Evolutionary conservation across 2,329 filamentous ascomycete genomes (phyloP).

Genomic region (Botryotinia calthae): DNA sequence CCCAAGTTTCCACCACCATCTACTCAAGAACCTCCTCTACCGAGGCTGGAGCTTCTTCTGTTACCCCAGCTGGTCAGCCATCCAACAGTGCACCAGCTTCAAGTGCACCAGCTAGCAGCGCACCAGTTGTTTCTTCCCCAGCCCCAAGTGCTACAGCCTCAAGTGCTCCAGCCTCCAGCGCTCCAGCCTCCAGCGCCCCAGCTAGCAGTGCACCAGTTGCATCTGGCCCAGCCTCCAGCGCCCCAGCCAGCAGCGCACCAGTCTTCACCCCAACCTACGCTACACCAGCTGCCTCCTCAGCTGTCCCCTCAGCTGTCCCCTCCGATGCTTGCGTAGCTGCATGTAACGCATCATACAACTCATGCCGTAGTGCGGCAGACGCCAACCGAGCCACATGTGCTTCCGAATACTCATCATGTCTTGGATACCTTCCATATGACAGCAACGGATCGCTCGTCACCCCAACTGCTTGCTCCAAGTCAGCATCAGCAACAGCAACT

Average conservation of each 20-base stretch:
- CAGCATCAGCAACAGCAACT: not conserved
- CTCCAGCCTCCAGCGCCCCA: not conserved
- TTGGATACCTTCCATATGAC: not conserved
- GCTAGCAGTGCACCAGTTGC: not conserved
- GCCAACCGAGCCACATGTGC: not conserved
- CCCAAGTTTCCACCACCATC: conserved; percentile 11
- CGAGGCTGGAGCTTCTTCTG: not conserved
- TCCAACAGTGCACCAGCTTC: not conserved
- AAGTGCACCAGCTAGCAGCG: not conserved
- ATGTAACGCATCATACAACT: not conserved
- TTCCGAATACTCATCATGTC: not conserved
- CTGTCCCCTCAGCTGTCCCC: too few species aligned
- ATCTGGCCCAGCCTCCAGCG: not conserved
- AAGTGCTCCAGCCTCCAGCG: not conserved
- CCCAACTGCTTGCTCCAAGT: not conserved
- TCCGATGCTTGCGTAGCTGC: not conserved
- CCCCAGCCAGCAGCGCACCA: not conserved
- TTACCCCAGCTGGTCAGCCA: conserved; percentile 6
- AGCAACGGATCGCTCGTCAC: not conserved
- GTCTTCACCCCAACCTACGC: not conserved
- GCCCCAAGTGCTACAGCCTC: not conserved
- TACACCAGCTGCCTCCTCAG: not conserved
- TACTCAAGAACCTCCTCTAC: conserved; percentile 9
- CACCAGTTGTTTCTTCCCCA: not conserved
- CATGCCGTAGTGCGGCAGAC: not conserved